Evolutionary conservation across 2,329 filamentous ascomycete genomes (phyloP), one percentile per base, ranked within the genome.

Genomic region (Sporothrix sp.): DNA sequence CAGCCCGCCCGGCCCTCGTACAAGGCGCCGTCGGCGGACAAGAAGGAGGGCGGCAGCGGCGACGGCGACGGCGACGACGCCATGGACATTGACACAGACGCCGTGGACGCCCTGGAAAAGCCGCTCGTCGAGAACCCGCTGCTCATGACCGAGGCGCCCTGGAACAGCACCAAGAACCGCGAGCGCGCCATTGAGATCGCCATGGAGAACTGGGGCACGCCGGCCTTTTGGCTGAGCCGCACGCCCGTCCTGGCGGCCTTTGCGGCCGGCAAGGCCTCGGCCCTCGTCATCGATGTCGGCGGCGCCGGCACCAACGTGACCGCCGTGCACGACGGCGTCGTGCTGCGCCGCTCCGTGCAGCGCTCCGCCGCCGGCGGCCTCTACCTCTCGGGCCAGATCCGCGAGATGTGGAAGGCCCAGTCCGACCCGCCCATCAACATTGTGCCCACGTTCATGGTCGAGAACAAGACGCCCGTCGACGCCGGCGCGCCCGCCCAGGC

Each of bases 131-230:
- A 97, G 66, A 93, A 87, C 66, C 94, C 93, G 7, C 71, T 98
- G 54, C 74, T 98, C 53, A 84, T 98, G 79, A 95, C 88, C 1
- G 93, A 98, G 68, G 86, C 90, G 13, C 85, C 87, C 10, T 97
- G 91, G 90, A 97, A 95, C 68, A 77, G 82, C 23, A 68, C 79
- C 38, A 96, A 96, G 71, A 81, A 85, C 54, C 78, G 94, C 54
- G 93, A 98, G 71, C 95, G 93, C 77, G 84, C 85, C 36, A 91
- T 96, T 61, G 93, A 98, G 71, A 82, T 97, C 56, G 89, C 88
- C 53, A 96, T 98, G 84, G 93, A 98, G 74, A 87, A 82, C 63
- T 98, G 93, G 89, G 90, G 88, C 25, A 85, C 85, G 51, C 93
- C 93, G 16, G 93, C 93, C 5, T 97, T 96, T 68, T 98, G 91